Evolutionary conservation across 1,284 basidiomycete genomes (phyloP), one percentile per base, ranked within the genome.

Genomic region (Malassezia psittaci): DNA sequence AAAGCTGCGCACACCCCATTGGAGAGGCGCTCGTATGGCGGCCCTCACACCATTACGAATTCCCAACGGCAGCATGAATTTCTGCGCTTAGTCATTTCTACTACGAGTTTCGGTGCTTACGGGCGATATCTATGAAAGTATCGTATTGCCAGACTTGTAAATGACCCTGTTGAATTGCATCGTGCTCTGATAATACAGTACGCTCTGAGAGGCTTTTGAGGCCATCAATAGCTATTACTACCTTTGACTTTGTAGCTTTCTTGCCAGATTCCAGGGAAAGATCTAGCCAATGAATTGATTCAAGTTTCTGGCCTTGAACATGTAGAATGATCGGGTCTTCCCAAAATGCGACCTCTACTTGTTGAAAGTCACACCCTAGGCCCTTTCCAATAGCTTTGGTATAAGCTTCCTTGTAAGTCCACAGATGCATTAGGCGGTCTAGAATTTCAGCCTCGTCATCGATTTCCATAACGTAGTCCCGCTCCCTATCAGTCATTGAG

Each of bases 331-430:
- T 16, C 39, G 11, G 35, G 15, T 32, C 32, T 15, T 24, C 9
- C 39, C 57, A 52, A 18, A 69, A 59, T n/a, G 48, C 36, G 10
- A 73, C 39, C 35, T 72, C 51, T 18, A 73, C 54, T 2, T 42
- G 49, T 0, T 13, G 36, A 45, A 74, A 74, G 39, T 74, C 72
- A 46, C 66, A 72, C 2, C 69, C 69, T 18, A 74, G 52, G 5
- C 72, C 72, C 19, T 53, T 16, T 15, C 72, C 72, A 10, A 69
- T 34, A 18, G 61, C 61, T 51, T 74, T 74, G 1, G 72, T 74
- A 19, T 63, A 65, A 7, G 72, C 72, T 45, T 74, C 72, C 48
- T 74, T 74, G 57, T 69, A 57, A 44, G 72, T 74, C 72, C 72
- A 74, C 11, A 72, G 46, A 16, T 52, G 57, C 29, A 56, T 64